Percentiles rank a stretch among this genome's conserved stretches.
phyloP scores from a whole-genome alignment of 441 rosid species.

The Hura crepitans region DNA sequence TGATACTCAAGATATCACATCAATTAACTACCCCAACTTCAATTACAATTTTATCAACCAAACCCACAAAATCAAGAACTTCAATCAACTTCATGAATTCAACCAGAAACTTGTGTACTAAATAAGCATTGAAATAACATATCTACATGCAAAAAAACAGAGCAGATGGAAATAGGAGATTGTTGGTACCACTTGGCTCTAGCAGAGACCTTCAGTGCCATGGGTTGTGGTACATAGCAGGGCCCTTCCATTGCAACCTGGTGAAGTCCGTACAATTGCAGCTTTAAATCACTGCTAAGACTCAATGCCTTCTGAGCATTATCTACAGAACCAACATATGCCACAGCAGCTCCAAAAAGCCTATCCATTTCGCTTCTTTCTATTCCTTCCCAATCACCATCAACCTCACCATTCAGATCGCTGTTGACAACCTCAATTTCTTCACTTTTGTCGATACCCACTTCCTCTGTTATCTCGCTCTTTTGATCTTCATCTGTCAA shows the following conservation, averaged over 20 bases:
- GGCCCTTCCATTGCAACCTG: constrained; percentile 52
- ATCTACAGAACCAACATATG: constrained; percentile 27
- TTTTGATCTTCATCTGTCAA: constrained; percentile 8
- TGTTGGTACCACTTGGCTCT: constrained; percentile 43
- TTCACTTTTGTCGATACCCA: not conserved
- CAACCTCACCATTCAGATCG: constrained; percentile 10
- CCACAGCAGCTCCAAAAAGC: constrained; percentile 38
- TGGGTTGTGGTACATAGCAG: constrained; percentile 39
- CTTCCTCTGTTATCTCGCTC: constrained; percentile 14
- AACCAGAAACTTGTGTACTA: not conserved
- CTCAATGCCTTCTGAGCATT: constrained; percentile 24
- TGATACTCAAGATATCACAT: not conserved
- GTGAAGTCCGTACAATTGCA: constrained; percentile 44
- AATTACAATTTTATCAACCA: not conserved
- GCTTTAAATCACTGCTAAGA: constrained; percentile 26
- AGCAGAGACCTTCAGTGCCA: constrained; percentile 43
- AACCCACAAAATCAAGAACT: not conserved
- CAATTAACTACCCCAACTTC: not conserved
- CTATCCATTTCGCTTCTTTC: constrained; percentile 42
- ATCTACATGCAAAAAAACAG: not conserved
- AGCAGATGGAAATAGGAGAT: not conserved
- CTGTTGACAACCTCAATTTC: constrained; percentile 14
- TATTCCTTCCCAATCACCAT: constrained; percentile 48
- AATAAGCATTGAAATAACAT: not conserved
- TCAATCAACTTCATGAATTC: not conserved